A percentile compares a stretch with the other conserved stretches of the same genome.
Conservation (phyloP, 2,329 filamentous ascomycete genomes). For the Magnaporthiopsis rhizophila region DNA sequence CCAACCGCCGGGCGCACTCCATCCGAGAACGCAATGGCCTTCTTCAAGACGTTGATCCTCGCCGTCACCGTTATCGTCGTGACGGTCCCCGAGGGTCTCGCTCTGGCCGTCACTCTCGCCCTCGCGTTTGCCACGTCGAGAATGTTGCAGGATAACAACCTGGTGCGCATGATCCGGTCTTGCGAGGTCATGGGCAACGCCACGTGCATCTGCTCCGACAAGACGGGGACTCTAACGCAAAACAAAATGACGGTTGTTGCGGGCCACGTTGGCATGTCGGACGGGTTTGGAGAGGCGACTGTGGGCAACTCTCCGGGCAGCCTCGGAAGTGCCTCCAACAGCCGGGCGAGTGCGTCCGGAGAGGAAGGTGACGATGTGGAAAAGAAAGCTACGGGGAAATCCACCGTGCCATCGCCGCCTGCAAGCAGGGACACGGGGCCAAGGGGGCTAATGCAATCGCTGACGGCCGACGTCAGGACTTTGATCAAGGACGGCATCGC, state of each 20-base stretch:
- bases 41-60: slow-evolving; percentile 55
- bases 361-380: background rate
- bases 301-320: background rate
- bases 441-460: background rate
- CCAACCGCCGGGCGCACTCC: slow-evolving; percentile 38
- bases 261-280: slow-evolving; percentile 38
- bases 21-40: slow-evolving; percentile 49
- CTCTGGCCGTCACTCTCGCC: slow-evolving; percentile 58
- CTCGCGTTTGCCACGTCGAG: slow-evolving; percentile 60
- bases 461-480: slow-evolving; percentile 35
- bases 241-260: slow-evolving; percentile 56
- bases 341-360: background rate
- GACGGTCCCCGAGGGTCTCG: slow-evolving; percentile 58
- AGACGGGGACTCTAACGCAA: slow-evolving; percentile 57
- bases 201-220: slow-evolving; percentile 50
- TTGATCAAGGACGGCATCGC: slow-evolving; percentile 35
- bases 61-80: slow-evolving; percentile 60
- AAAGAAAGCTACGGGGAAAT: background rate
- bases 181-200: slow-evolving; percentile 66
- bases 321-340: background rate
- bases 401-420: background rate
- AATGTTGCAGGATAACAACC: slow-evolving; percentile 62
- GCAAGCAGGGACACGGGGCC: background rate
- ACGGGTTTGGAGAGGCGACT: slow-evolving; percentile 5
- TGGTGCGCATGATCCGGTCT: slow-evolving; percentile 57